phyloP scores from a whole-genome alignment of 176 grass and related monocot species.

The Aegilops speltoides region DNA sequence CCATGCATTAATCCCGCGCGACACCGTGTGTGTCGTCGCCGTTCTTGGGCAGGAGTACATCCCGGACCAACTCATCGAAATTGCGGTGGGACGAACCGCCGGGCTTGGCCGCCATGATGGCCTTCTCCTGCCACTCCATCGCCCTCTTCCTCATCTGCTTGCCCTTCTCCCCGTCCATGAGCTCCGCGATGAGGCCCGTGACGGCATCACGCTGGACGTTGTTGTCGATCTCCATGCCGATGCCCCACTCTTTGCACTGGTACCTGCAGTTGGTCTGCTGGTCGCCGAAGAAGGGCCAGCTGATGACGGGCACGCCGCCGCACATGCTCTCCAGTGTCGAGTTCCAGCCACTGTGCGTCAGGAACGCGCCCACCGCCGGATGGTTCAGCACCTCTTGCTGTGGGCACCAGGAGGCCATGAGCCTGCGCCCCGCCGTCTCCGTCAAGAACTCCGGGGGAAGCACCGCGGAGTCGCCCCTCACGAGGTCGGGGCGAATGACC shows the following conservation, averaged over 20 bases:
- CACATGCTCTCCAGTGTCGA: constrained; percentile 62
- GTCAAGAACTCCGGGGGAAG: constrained; percentile 54
- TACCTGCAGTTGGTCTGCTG: constrained; percentile 77
- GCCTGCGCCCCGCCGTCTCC: constrained; percentile 45
- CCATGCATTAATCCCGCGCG: too few species aligned
- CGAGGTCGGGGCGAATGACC: constrained; percentile 67
- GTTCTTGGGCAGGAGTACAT: not conserved
- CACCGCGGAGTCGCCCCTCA: constrained; percentile 52
- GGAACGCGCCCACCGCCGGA: constrained; percentile 55
- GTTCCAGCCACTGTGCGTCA: constrained; percentile 80
- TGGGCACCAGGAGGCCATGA: constrained; percentile 71
- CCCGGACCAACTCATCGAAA: not conserved
- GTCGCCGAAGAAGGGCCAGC: constrained; percentile 87
- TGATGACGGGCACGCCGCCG: constrained; percentile 65
- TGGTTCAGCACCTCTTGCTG: constrained; percentile 70
- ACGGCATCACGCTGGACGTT: constrained; percentile 59
- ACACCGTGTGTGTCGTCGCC: not conserved
- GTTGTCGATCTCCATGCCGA: constrained; percentile 71
- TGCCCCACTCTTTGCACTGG: constrained; percentile 57
- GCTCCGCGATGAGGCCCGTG: constrained; percentile 44
- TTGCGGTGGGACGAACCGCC: not conserved
- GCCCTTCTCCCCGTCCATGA: not conserved
- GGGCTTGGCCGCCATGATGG: not conserved
- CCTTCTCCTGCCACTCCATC: not conserved
- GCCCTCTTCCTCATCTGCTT: not conserved